Percentiles rank a stretch among this genome's conserved stretches.
Evolutionary conservation across 2,329 filamentous ascomycete species (phyloP).

Genomic region (Paecilomyces formosus): DNA sequence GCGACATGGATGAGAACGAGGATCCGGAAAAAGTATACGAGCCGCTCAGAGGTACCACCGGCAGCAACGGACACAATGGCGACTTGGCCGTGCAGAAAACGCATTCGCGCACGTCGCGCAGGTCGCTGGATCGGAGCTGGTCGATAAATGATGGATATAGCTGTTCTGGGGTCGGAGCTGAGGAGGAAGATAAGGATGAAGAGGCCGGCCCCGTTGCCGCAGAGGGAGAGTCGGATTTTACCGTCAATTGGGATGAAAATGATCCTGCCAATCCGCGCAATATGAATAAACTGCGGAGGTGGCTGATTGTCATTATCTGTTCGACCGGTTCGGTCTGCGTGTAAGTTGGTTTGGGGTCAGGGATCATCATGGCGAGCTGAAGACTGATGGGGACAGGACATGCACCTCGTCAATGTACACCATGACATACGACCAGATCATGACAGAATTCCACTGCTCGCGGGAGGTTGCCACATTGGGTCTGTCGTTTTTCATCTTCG

Average conservation of each 20-base stretch:
- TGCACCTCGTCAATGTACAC: conserved; percentile 86
- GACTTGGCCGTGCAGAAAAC: conserved; percentile 10
- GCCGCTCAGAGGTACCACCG: conserved; percentile 13
- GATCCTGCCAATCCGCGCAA: conserved; percentile 71
- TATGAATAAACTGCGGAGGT: conserved; percentile 60
- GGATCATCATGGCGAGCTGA: neutral
- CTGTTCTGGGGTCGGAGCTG: conserved; percentile 17
- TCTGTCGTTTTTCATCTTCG: conserved; percentile 74
- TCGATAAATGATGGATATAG: conserved; percentile 30
- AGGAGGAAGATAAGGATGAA: conserved; percentile 14
- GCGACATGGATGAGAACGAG: neutral
- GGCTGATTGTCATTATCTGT: conserved; percentile 71
- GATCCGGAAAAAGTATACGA: conserved; percentile 10
- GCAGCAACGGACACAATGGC: conserved; percentile 8
- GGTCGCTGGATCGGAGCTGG: conserved; percentile 25
- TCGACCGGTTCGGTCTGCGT: conserved; percentile 70
- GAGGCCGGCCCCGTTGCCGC: conserved; percentile 13
- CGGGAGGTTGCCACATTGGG: conserved; percentile 70
- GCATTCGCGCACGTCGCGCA: conserved; percentile 14
- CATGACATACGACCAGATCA: conserved; percentile 69
- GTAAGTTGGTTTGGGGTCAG: conserved; percentile 47
- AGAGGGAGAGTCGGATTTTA: conserved; percentile 43
- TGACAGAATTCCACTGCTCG: conserved; percentile 64
- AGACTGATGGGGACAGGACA: conserved; percentile 47
- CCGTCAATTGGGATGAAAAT: conserved; percentile 68